Evolutionary conservation across 352 stramenopile genomes (phyloP), one percentile per base, ranked within the genome.

Genomic region (Pythium monospermum): DNA sequence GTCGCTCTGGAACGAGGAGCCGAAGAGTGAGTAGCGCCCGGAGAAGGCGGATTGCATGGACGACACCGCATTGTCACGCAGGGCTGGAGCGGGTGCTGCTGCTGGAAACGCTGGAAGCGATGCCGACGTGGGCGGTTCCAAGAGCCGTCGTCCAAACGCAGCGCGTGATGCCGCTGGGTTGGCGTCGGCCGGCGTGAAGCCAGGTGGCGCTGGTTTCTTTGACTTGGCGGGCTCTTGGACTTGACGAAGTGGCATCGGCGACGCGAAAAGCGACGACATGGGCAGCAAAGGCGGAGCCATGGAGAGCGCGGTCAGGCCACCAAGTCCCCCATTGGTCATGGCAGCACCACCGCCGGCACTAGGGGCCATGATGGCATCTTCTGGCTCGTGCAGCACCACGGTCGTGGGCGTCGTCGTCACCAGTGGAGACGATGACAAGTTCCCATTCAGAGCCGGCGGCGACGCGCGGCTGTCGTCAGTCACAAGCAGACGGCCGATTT

Each of bases 151-250:
- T 36, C 75, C 68, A 42, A 86, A 86, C 18, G 74, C 74, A 26
- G 64, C 72, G 23, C 61, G 66, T 2, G 72, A 61, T 27, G 76
- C 72, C 36, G 68, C 23, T 1, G 77, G 77, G 16, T 80, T 72
- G 3, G 77, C 77, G 48, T 88, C 77, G 0, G 68, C 74, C 2
- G 77, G 45, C 1, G 74, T 74, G 59, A 88, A 88, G 21, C 77
- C 77, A 19, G 77, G 77, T 18, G 74, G 71, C 1, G 68, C 66
- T 18, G 78, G 64, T 50, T 51, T 69, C 43, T 26, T 57, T 23
- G 26, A n/a, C 23, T n/a, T 5, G 13, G 15, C 15, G 21, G 8
- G 28, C n/a, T n/a, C n/a, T n/a, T n/a, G n/a, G n/a, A n/a, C n/a
- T n/a, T n/a, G n/a, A n/a, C n/a, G n/a, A 31, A 27, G 19, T 19